These are phyloP conservation scores for Aspergillus heteromorphus DNA, from an alignment of 495 filamentous ascomycete species.

Conservation along the genomic window DNA sequence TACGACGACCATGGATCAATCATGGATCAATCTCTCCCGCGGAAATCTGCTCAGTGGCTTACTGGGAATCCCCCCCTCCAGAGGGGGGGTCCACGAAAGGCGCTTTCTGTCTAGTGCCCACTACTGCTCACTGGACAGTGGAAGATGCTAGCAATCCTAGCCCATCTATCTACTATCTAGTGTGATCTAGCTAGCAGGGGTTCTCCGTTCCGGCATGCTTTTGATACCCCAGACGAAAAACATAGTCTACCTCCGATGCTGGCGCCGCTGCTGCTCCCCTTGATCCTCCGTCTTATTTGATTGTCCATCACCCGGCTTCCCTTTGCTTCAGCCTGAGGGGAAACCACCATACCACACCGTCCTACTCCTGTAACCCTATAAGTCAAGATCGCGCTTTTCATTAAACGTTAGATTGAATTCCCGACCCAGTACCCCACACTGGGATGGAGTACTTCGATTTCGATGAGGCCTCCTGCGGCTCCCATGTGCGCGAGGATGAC, in stretches of 20 bases:
- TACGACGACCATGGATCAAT: background rate
- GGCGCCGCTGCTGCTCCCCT: slow-evolving; percentile 1
- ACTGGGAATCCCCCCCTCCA: background rate
- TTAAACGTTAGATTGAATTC: background rate
- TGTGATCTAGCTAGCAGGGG: too few relatives aligned
- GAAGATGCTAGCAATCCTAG: slow-evolving; percentile 1
- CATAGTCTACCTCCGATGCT: slow-evolving; percentile 6
- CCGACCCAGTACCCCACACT: background rate
- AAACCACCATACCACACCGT: background rate
- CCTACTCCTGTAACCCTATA: background rate
- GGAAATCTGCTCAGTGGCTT: background rate
- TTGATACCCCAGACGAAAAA: slow-evolving; percentile 35
- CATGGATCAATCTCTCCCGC: background rate
- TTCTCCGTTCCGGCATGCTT: slow-evolving; percentile 16
- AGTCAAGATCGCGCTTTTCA: background rate
- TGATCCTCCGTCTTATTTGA: background rate
- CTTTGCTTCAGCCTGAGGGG: background rate
- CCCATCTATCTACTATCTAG: too few relatives aligned
- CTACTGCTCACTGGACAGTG: background rate
- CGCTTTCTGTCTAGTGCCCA: background rate
- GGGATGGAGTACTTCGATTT: slow-evolving; percentile 53
- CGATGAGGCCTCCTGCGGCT: slow-evolving; percentile 43
- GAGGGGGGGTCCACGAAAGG: background rate
- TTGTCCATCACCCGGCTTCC: background rate
- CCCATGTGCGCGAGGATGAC: slow-evolving; percentile 34